Evolutionary conservation across 805 yeast genomes (phyloP), one percentile per base, ranked within the genome.

Genomic region (Dipodascopsis tothii): DNA sequence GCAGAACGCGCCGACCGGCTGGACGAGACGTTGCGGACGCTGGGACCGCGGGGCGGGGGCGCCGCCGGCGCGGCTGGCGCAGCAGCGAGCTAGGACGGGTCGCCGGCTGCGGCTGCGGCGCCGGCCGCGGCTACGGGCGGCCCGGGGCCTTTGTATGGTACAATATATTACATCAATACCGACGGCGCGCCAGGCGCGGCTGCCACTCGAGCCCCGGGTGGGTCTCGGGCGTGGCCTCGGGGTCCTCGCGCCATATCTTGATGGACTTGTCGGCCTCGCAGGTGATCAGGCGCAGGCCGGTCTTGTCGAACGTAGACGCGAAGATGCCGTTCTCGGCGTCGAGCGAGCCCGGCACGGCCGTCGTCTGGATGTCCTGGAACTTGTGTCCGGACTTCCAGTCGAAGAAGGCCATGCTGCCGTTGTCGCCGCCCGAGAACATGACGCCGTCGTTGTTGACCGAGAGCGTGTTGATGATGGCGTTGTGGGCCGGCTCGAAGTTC

Each of bases 221-320:
- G 6, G 63, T 52, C 37, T 61, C 66, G 25, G 56, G 60, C 1
- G 66, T 66, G 6, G 66, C 66, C 9, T 61, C 63, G n/a, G 64
- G 60, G 39, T 61, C 64, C 39, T 66, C 67, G 22, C 65, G 64
- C 84, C 84, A 80, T 11, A 80, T 59, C 56, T 78, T 76, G 39
- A 80, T 69, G 52, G 33, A 85, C 59, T 88, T 88, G 63, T 90
- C 97, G n/a, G 84, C 78, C 56, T 84, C 94, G 39, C 95, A 86
- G 1, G 95, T 84, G 18, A 92, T 72, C 45, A 92, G 64, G 37
- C 95, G 72, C 54, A 78, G 63, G 0, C 96, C 96, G 46, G 86
- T 78, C 60, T 71, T 67, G 61, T 92, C 96, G 60, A 86, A 86
- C 1, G 77, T 60, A 33, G 87, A 75, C 6, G 86, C 71, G 51